Evolutionary conservation across 164 flowering plant species (phyloP).

Genomic region (Magnolia officinalis): DNA sequence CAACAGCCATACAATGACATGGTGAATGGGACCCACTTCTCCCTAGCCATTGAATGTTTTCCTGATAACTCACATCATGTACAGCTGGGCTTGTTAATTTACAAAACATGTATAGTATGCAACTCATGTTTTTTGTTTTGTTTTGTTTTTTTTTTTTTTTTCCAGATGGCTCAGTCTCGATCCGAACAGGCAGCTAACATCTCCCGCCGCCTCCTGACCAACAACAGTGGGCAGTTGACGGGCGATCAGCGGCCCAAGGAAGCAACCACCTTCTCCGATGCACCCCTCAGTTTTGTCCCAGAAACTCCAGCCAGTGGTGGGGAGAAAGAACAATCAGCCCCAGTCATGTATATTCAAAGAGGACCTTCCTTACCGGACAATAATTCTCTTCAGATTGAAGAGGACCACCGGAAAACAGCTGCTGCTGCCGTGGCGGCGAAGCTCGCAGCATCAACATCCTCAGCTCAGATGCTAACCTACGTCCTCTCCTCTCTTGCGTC

Average conservation of each 20-base stretch:
- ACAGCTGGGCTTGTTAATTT: not conserved
- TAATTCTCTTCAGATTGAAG: conserved; percentile 34
- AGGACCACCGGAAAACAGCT: conserved; percentile 64
- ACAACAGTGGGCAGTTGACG: conserved; percentile 24
- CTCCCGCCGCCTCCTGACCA: conserved; percentile 34
- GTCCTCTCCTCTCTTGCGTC: conserved; percentile 88
- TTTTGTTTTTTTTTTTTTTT: not conserved
- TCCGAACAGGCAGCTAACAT: conserved; percentile 47
- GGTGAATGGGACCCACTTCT: no score
- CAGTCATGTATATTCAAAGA: conserved; percentile 48
- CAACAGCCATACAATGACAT: no score
- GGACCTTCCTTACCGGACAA: conserved; percentile 30
- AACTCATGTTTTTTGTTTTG: not conserved
- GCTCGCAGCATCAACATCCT: conserved; percentile 84
- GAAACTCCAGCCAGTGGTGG: conserved; percentile 16
- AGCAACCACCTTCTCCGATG: conserved; percentile 24
- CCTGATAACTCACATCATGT: not conserved
- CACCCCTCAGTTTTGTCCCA: conserved; percentile 28
- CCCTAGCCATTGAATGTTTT: no score
- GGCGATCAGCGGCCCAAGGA: conserved; percentile 44
- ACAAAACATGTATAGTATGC: not conserved
- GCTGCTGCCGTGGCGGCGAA: conserved; percentile 93
- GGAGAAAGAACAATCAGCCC: conserved; percentile 52
- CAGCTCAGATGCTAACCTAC: conserved; percentile 91
- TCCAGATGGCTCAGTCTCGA: conserved; percentile 58